Conservation (phyloP, 805 yeast species). For the Millerozyma acaciae region DNA sequence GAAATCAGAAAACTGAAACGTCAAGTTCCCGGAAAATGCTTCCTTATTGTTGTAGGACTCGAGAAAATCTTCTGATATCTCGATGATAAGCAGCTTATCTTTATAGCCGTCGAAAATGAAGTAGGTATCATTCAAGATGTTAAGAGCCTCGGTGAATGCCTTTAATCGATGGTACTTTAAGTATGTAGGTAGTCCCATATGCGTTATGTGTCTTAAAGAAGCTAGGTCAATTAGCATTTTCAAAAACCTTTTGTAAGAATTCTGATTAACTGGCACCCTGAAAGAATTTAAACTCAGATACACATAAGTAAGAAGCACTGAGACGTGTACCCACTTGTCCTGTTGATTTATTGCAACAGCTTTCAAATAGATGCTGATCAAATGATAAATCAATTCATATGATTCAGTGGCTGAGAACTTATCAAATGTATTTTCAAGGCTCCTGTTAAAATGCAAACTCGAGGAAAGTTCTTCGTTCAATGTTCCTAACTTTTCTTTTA, state of each 20-base stretch:
- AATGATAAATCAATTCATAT: constrained; percentile 22
- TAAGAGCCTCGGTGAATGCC: constrained; percentile 6
- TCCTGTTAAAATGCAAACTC: constrained; percentile 17
- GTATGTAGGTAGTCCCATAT: constrained; percentile 1
- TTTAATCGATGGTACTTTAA: constrained; percentile 5
- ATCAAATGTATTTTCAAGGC: constrained; percentile 16
- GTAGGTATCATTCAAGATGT: constrained; percentile 16
- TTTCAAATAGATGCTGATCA: constrained; percentile 26
- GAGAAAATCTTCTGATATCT: background rate
- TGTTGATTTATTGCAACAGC: constrained; percentile 15
- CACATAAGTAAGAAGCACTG: constrained; percentile 20
- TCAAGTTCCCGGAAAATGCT: background rate
- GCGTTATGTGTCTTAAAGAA: constrained; percentile 6
- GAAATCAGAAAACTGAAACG: constrained; percentile 5
- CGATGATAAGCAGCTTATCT: constrained; percentile 17
- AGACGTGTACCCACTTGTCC: constrained; percentile 28
- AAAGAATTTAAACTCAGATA: constrained; percentile 12
- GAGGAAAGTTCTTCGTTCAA: constrained; percentile 24
- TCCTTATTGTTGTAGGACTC: too few species aligned
- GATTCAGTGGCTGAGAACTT: constrained; percentile 18
- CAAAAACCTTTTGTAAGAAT: constrained; percentile 21
- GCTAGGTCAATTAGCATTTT: constrained; percentile 19
- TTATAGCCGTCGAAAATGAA: constrained; percentile 32
- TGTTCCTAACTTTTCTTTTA: constrained; percentile 19
- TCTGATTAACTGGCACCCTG: constrained; percentile 16